Conservation (phyloP, 2,329 filamentous ascomycete species). For the Clonostachys byssicola region DNA sequence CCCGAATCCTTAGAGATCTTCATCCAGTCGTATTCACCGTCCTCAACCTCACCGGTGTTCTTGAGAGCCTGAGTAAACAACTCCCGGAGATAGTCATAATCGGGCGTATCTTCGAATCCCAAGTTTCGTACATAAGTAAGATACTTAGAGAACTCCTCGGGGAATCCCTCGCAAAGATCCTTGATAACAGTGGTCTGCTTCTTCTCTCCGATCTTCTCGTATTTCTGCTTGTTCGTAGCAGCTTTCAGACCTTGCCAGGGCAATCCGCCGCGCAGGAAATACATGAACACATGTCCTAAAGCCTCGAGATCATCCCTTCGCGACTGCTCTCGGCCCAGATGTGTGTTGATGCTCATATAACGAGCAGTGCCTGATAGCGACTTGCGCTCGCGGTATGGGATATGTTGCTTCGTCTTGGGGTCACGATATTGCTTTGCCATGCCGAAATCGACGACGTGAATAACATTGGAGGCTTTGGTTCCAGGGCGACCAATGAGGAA, state of each 20-base stretch:
- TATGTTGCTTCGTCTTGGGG: conserved; percentile 98
- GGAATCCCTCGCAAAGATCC: conserved; percentile 93
- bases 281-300: conserved; percentile 71
- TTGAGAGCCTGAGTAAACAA: conserved; percentile 95
- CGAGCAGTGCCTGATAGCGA: conserved; percentile 93
- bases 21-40: conserved; percentile 99
- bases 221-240: conserved; percentile 89
- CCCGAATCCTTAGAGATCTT: conserved; percentile 80
- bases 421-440: conserved; percentile 99
- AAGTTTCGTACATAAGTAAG: conserved; percentile 95
- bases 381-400: conserved; percentile 95
- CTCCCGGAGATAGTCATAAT: conserved; percentile 96
- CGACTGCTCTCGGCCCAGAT: conserved; percentile 93
- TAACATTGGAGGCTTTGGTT: conserved; percentile 94
- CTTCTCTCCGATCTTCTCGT: conserved; percentile 99
- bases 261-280: conserved; percentile 66
- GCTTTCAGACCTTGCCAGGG: conserved; percentile 73
- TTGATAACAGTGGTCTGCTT: conserved; percentile 98
- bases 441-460: conserved; percentile 97
- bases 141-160: conserved; percentile 97
- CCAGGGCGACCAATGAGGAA: conserved; percentile 92
- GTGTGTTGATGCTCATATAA: conserved; percentile 99
- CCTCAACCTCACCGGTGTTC: conserved; percentile 89
- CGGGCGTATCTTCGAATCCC: conserved; percentile 95
- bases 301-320: conserved; percentile 94